Percentiles rank a stretch among this genome's conserved stretches.
These are phyloP conservation scores for Mucor mucedo DNA, from an alignment of 371 early-diverging fungal species.

Conservation along the genomic window DNA sequence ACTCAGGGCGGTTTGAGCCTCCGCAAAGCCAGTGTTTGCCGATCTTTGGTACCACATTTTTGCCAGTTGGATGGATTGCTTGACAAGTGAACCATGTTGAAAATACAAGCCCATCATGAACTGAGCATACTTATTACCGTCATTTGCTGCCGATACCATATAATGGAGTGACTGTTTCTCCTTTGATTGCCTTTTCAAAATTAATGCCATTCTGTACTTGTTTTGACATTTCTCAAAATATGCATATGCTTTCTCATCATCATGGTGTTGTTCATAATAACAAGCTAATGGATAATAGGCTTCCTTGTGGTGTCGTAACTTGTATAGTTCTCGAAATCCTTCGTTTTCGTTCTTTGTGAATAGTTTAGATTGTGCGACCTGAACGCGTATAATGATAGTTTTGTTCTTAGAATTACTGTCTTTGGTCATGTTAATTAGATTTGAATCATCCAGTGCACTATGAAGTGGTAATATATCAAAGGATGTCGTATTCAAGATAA, in stretches of 20 bases:
- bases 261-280: slow-evolving; percentile 24
- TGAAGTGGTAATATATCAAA: too few species aligned
- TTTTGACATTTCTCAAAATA: slow-evolving; percentile 18
- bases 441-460: too few species aligned
- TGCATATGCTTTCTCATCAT: slow-evolving; percentile 21
- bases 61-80: slow-evolving; percentile 16
- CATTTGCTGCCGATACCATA: slow-evolving; percentile 22
- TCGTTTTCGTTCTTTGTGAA: slow-evolving; percentile 26
- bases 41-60: slow-evolving; percentile 26
- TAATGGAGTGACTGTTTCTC: not conserved
- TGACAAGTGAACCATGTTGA: slow-evolving; percentile 27
- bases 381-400: slow-evolving; percentile 30
- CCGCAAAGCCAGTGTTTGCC: slow-evolving; percentile 36
- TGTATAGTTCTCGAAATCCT: slow-evolving; percentile 36
- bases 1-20: slow-evolving; percentile 37
- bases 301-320: slow-evolving; percentile 18
- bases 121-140: slow-evolving; percentile 37
- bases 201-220: slow-evolving; percentile 24
- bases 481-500: too few species aligned
- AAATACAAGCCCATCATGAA: slow-evolving; percentile 40
- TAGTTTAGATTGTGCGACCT: slow-evolving; percentile 47
- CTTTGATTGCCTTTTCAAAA: slow-evolving; percentile 5
- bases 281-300: slow-evolving; percentile 30
- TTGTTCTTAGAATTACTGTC: not conserved
- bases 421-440: too few species aligned